Percentiles rank a stretch among this genome's conserved stretches.
phyloP scores from a whole-genome alignment of 2,329 filamentous ascomycete genomes.

The Paecilomyces variotii region DNA sequence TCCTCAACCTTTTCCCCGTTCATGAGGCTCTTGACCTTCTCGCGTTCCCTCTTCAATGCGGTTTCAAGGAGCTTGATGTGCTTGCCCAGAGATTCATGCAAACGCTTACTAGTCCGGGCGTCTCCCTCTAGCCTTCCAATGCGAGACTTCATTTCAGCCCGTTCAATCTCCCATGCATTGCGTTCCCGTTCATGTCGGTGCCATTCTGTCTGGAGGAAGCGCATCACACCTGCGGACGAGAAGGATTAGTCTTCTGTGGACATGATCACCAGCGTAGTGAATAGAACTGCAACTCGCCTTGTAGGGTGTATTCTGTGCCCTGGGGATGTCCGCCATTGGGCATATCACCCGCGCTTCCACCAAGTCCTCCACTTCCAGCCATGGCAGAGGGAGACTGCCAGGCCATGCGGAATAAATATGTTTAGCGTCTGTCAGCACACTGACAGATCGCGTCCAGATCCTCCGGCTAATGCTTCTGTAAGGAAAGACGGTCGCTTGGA shows the following conservation, averaged over 20 bases:
- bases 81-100: constrained; percentile 82
- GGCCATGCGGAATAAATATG: constrained; percentile 45
- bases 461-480: background rate
- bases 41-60: constrained; percentile 75
- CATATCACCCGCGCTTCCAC: constrained; percentile 36
- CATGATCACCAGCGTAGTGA: background rate
- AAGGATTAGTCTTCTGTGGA: background rate
- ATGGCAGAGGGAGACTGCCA: constrained; percentile 62
- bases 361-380: constrained; percentile 47
- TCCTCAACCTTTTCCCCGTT: constrained; percentile 45
- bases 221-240: constrained; percentile 74
- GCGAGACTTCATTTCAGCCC: constrained; percentile 96
- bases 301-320: constrained; percentile 64
- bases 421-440: background rate
- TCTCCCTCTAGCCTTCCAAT: constrained; percentile 93
- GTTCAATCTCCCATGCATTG: constrained; percentile 98
- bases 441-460: background rate
- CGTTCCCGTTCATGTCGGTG: constrained; percentile 95
- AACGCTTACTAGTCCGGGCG: constrained; percentile 72
- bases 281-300: constrained; percentile 44
- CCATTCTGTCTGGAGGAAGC: constrained; percentile 98
- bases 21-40: constrained; percentile 53
- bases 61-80: constrained; percentile 85
- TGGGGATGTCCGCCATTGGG: constrained; percentile 43
- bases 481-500: background rate